Percentiles rank a stretch among this genome's conserved stretches.
phyloP scores from a whole-genome alignment of 495 filamentous ascomycete species.

The Penicillium daleae region DNA sequence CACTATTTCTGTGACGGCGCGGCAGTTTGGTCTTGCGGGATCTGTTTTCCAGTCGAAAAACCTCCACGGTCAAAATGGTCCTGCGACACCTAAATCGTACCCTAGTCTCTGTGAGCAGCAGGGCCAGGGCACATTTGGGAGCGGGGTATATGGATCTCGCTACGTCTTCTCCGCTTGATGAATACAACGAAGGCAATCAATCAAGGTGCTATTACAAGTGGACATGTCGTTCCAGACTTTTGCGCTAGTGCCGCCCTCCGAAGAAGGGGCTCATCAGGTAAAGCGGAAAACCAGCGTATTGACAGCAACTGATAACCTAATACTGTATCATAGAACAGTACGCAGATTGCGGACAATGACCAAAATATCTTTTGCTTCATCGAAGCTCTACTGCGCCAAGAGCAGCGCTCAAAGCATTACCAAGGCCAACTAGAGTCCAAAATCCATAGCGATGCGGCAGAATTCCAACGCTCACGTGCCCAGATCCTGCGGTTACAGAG shows the following conservation, averaged over 20 bases:
- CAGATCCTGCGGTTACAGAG: background rate
- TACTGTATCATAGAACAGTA: background rate
- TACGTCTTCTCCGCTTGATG: background rate
- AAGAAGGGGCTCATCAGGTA: background rate
- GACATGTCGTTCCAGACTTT: background rate
- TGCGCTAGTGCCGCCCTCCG: background rate
- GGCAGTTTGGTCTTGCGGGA: background rate
- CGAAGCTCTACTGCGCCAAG: background rate
- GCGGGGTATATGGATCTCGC: background rate
- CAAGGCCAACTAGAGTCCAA: background rate
- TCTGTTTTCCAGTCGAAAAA: background rate
- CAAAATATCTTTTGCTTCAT: background rate
- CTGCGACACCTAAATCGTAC: background rate
- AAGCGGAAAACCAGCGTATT: background rate
- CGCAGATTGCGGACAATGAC: background rate
- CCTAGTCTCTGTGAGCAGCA: background rate
- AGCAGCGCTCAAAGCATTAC: background rate
- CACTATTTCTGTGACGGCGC: background rate
- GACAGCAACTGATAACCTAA: background rate
- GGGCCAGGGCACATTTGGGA: background rate
- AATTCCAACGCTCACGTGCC: background rate
- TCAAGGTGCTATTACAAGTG: background rate
- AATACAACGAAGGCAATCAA: background rate
- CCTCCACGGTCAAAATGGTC: background rate
- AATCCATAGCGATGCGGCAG: background rate